Evolutionary conservation across 257 asterid species (phyloP).

Genomic region (Mitragyna speciosa): DNA sequence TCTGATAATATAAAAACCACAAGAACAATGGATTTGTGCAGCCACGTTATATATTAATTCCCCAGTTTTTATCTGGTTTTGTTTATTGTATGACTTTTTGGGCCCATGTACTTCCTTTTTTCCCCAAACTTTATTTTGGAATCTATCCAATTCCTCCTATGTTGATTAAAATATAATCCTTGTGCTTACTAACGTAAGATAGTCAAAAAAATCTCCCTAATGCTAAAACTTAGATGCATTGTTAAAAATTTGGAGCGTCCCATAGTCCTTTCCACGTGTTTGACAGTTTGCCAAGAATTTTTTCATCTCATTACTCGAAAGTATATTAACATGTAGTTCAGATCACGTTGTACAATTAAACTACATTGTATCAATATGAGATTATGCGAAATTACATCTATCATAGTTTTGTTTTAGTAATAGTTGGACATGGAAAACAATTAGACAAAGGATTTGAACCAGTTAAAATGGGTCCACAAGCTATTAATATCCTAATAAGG

Average conservation of each 20-base stretch:
- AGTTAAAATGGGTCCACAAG: background rate
- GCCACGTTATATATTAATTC: background rate
- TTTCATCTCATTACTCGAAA: background rate
- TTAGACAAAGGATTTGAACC: too few species aligned
- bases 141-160: background rate
- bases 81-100: conserved; percentile 10
- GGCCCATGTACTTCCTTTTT: background rate
- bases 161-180: conserved; percentile 11
- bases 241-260: conserved; percentile 9
- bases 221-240: background rate
- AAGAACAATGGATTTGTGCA: background rate
- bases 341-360: too few species aligned
- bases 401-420: too few species aligned
- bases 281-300: conserved; percentile 42
- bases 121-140: background rate
- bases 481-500: background rate
- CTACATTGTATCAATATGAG: too few species aligned
- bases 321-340: background rate
- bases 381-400: too few species aligned
- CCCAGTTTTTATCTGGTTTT: background rate
- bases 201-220: background rate
- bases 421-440: too few species aligned
- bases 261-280: conserved; percentile 28
- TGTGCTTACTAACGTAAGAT: background rate
- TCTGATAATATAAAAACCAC: background rate